Base-by-base conservation (phyloP, 2,329 filamentous ascomycete genomes). In the Pyrenophora graminea region DNA sequence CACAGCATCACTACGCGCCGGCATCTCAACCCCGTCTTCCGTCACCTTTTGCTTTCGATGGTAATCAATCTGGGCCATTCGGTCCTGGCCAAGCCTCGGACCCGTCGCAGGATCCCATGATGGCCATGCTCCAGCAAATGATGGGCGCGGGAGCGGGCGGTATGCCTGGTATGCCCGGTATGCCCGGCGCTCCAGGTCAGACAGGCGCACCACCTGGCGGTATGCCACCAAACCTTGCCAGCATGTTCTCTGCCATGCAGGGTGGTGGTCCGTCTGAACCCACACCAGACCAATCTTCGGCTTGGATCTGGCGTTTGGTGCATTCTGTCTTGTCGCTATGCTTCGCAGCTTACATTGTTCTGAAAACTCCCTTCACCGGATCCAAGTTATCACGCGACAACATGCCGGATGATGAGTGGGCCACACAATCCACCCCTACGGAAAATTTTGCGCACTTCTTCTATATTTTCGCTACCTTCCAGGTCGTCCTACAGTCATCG, bases 401-500 rank as follows among this genome's bases (percentile, higher is more conserved):
- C 8, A 40, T 56, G 6, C 36, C 58, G n/a, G 63, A 68, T 13
- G 61, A 70, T 18, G 68, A 68, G 52, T 73, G 69, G 63, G 57
- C 59, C 2, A 39, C 55, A 2, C 66, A 67, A 8, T 62, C 73
- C 6, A 66, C 64, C 1, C 72, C 77, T 25, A 69, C 73, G 13
- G 72, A 74, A 40, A 64, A 71, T 31, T 76, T 78, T 34, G 77
- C 77, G 39, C 79, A 80, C 55, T 87, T 91, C 73, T 91, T 93
- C 73, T 90, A 86, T 77, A 81, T 89, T n/a, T 94, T 93, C 68
- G 86, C 88, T 5, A 90, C 89, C 0, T 86, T 84, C 27, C 89
- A 94, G 75, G 80, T 90, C 9, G 69, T 90, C 45, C 77, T 93
- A 56, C 83, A 93, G 58, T 87, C 85, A 1, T 85, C 83, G 25